phyloP scores from a whole-genome alignment of 495 filamentous ascomycete genomes.

The Penicillium argentinense region DNA sequence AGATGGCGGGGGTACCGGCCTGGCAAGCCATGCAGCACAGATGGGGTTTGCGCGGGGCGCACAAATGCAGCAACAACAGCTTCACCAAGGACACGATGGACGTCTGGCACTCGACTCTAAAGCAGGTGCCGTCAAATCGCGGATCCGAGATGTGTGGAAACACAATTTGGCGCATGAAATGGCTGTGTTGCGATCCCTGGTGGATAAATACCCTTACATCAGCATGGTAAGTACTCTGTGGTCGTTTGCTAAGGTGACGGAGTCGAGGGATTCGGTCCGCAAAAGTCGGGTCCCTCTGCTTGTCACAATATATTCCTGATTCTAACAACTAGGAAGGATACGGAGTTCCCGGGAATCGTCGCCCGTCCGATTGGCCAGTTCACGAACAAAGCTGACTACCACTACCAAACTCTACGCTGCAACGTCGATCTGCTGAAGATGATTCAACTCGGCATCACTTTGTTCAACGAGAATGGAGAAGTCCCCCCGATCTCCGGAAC shows the following conservation, averaged over 20 bases:
- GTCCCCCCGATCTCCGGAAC: constrained; percentile 68
- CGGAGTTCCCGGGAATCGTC: constrained; percentile 95
- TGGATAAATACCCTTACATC: constrained; percentile 90
- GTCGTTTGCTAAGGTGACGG: neutral
- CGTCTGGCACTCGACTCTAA: constrained; percentile 43
- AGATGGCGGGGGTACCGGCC: constrained; percentile 71
- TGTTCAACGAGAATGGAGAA: constrained; percentile 87
- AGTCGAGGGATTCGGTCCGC: too few species aligned
- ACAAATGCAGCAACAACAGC: constrained; percentile 64
- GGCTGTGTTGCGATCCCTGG: constrained; percentile 69
- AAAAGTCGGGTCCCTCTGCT: too few species aligned
- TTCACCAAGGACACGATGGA: constrained; percentile 55
- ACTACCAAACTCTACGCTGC: constrained; percentile 95
- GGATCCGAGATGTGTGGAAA: constrained; percentile 95
- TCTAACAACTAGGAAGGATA: constrained; percentile 62
- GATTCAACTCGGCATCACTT: constrained; percentile 91
- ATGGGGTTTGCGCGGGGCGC: constrained; percentile 81
- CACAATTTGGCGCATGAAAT: constrained; percentile 91
- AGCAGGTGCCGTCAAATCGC: constrained; percentile 54
- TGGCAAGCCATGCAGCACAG: constrained; percentile 86
- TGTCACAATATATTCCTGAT: too few species aligned
- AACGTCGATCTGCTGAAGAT: constrained; percentile 97
- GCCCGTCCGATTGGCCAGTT: constrained; percentile 93
- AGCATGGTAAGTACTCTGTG: constrained; percentile 74
- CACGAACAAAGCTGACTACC: constrained; percentile 91